Conservation (phyloP, 2,329 filamentous ascomycete species). For the Parastagonospora avenae region DNA sequence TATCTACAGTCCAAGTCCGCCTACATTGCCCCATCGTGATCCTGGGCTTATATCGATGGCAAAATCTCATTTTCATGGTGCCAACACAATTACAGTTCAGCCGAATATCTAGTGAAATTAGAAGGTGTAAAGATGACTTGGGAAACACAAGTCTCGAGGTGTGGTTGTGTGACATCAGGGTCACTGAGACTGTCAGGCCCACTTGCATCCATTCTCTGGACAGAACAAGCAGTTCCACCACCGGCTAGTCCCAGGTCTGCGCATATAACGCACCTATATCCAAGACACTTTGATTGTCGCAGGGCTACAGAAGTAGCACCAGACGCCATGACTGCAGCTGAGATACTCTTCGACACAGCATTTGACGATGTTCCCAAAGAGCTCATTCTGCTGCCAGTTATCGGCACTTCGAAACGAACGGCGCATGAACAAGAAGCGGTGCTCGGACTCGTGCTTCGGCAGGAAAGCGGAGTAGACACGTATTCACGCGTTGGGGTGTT, state of each 20-base stretch:
- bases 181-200: background rate
- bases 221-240: too few species aligned
- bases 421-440: constrained; percentile 2
- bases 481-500: constrained; percentile 1
- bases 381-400: background rate
- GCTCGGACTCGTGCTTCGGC: background rate
- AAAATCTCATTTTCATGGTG: constrained; percentile 6
- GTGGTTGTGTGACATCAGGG: background rate
- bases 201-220: background rate
- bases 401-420: background rate
- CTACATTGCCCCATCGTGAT: constrained; percentile 18
- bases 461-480: background rate
- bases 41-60: constrained; percentile 16
- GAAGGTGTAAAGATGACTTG: background rate
- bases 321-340: background rate
- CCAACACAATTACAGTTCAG: constrained; percentile 1
- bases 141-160: background rate
- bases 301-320: background rate
- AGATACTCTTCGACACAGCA: background rate
- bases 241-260: background rate
- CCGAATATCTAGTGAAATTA: constrained; percentile 1
- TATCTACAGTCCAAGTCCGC: background rate
- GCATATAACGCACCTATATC: background rate
- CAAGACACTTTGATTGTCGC: background rate
- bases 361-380: background rate